A percentile compares a stretch with the other conserved stretches of the same genome.
These are phyloP conservation scores for Arctium lappa DNA, from an alignment of 129 eudicot species.

Conservation along the genomic window DNA sequence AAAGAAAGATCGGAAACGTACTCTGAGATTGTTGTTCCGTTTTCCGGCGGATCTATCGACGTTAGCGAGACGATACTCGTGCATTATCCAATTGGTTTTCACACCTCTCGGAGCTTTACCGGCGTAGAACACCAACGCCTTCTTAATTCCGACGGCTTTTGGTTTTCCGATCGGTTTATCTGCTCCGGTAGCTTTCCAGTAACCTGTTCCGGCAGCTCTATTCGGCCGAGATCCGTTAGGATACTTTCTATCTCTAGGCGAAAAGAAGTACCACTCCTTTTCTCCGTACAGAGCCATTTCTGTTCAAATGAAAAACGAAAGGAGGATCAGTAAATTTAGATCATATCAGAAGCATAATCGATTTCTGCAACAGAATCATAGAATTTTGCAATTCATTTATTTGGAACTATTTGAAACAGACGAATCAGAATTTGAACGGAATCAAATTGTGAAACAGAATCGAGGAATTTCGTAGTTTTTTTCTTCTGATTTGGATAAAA, in stretches of 20 bases:
- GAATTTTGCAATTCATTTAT: not conserved
- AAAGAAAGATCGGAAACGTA: not conserved
- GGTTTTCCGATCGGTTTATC: conserved; percentile 72
- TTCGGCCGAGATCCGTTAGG: conserved; percentile 75
- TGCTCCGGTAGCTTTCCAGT: conserved; percentile 78
- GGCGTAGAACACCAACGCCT: conserved; percentile 65
- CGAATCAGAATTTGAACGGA: not conserved
- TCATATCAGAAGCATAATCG: not conserved
- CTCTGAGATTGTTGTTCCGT: conserved; percentile 48
- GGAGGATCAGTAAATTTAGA: not conserved
- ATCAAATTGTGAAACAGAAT: not conserved
- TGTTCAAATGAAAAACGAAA: conserved; percentile 18
- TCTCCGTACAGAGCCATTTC: conserved; percentile 63
- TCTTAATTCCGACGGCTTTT: conserved; percentile 56
- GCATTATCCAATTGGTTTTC: conserved; percentile 78
- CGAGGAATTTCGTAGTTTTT: not conserved
- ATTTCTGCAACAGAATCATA: not conserved
- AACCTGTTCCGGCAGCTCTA: conserved; percentile 67
- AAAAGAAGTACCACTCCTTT: conserved; percentile 71
- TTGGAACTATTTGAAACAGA: not conserved
- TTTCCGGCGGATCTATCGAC: conserved; percentile 70
- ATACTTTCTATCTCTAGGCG: conserved; percentile 66
- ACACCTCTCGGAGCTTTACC: conserved; percentile 71
- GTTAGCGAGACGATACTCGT: conserved; percentile 62
- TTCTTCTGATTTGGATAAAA: not conserved